These are phyloP conservation scores for Candida anglica DNA, from an alignment of 805 yeast species.

Conservation along the genomic window DNA sequence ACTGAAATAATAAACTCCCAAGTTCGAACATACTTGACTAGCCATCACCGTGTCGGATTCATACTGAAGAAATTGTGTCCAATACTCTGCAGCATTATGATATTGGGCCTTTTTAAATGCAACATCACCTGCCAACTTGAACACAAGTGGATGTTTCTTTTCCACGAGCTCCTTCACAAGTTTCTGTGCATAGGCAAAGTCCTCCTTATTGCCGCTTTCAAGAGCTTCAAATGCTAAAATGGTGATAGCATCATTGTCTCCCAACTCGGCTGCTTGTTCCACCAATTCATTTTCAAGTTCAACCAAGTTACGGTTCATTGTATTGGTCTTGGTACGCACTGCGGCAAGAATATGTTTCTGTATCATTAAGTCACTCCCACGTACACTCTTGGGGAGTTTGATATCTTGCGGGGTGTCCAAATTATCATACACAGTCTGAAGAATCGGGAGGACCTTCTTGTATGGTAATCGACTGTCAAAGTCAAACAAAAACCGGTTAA, in stretches of 20 bases:
- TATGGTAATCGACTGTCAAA: slow-evolving; percentile 56
- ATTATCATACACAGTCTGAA: slow-evolving; percentile 46
- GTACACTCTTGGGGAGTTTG: slow-evolving; percentile 43
- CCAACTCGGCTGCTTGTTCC: slow-evolving; percentile 81
- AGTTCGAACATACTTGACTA: slow-evolving; percentile 66
- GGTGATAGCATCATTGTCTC: slow-evolving; percentile 77
- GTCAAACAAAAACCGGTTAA: slow-evolving; percentile 63
- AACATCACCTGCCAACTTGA: slow-evolving; percentile 77
- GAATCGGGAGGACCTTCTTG: slow-evolving; percentile 49
- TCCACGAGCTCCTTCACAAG: slow-evolving; percentile 57
- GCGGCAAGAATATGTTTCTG: slow-evolving; percentile 66
- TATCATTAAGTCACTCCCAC: slow-evolving; percentile 57
- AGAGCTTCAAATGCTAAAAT: slow-evolving; percentile 67
- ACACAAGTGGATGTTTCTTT: slow-evolving; percentile 65
- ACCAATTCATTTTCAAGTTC: slow-evolving; percentile 67
- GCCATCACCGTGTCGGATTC: slow-evolving; percentile 58
- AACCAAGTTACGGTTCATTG: slow-evolving; percentile 52
- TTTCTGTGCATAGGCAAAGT: slow-evolving; percentile 56
- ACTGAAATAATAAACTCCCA: slow-evolving; percentile 57
- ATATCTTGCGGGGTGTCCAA: slow-evolving; percentile 38
- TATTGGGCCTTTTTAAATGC: slow-evolving; percentile 48
- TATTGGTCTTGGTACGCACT: slow-evolving; percentile 56
- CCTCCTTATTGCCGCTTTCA: slow-evolving; percentile 35
- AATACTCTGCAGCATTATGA: slow-evolving; percentile 57
- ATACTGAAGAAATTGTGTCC: slow-evolving; percentile 51